A percentile compares a stretch with the other conserved stretches of the same genome.
These are phyloP conservation scores for Phaffia tasmanica DNA, from an alignment of 768 basidiomycete species.

Conservation along the genomic window DNA sequence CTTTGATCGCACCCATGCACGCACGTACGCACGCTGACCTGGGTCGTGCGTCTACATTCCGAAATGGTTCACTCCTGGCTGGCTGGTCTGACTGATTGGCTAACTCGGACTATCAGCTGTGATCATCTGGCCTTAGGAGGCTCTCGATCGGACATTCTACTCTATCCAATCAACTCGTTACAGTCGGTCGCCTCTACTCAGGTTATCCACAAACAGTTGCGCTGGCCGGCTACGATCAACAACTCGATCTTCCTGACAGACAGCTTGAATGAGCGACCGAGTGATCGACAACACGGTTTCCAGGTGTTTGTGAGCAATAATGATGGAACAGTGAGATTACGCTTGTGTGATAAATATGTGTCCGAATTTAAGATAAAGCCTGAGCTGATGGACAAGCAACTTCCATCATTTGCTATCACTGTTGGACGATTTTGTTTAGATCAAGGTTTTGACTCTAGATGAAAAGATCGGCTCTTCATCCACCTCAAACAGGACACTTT, in stretches of 20 bases:
- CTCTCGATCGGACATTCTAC: conserved; percentile 1
- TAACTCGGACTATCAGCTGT: too few species aligned
- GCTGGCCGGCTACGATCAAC: conserved; percentile 16
- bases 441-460: neutral
- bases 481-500: too few species aligned
- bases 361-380: neutral
- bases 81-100: too few species aligned
- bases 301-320: conserved; percentile 17
- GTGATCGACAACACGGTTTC: conserved; percentile 1
- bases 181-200: neutral
- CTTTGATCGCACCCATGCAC: neutral
- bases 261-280: neutral
- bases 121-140: conserved; percentile 15
- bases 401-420: too few species aligned
- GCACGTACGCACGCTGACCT: neutral
- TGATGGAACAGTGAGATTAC: neutral
- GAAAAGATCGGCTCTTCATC: neutral
- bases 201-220: neutral
- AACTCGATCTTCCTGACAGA: conserved; percentile 15
- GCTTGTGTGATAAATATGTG: neutral
- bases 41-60: neutral
- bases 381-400: neutral
- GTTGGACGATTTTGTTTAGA: too few species aligned
- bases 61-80: neutral
- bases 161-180: neutral